phyloP scores from a whole-genome alignment of 1,284 basidiomycete species.

The Pseudozyma sp. region DNA sequence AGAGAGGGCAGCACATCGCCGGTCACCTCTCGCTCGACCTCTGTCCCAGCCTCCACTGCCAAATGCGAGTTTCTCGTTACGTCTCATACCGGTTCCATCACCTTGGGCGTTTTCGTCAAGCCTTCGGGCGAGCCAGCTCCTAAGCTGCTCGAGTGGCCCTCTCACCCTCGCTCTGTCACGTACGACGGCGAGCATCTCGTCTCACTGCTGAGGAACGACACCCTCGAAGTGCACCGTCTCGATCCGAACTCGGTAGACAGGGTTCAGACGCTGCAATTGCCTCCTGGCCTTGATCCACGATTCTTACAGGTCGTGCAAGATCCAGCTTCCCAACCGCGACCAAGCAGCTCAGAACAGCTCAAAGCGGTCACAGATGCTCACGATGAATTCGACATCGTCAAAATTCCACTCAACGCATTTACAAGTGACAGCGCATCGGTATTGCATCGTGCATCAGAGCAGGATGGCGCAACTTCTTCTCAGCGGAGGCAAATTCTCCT shows the following conservation, averaged over 20 bases:
- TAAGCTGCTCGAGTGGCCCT: slow-evolving; percentile 65
- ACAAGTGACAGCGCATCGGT: slow-evolving; percentile 4
- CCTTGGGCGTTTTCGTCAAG: slow-evolving; percentile 64
- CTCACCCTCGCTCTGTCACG: slow-evolving; percentile 63
- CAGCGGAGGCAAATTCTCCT: slow-evolving; percentile 24
- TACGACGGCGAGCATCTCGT: slow-evolving; percentile 49
- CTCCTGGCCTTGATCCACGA: slow-evolving; percentile 55
- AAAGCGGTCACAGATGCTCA: neutral
- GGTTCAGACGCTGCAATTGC: slow-evolving; percentile 47
- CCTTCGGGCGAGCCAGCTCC: slow-evolving; percentile 63
- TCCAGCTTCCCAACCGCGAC: neutral
- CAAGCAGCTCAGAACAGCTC: neutral
- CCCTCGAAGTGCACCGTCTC: slow-evolving; percentile 58
- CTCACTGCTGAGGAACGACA: slow-evolving; percentile 63
- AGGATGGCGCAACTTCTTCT: slow-evolving; percentile 1
- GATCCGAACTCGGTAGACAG: slow-evolving; percentile 34
- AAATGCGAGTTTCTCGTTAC: slow-evolving; percentile 65
- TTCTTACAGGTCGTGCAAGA: slow-evolving; percentile 39
- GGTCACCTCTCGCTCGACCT: slow-evolving; percentile 6
- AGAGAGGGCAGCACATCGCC: slow-evolving; percentile 25
- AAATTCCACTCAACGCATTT: slow-evolving; percentile 18
- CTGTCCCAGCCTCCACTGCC: slow-evolving; percentile 2
- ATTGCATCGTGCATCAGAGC: slow-evolving; percentile 16
- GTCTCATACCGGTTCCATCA: slow-evolving; percentile 58
- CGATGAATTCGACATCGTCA: slow-evolving; percentile 24